Percentiles rank a stretch among this genome's conserved stretches.
Evolutionary conservation across 371 early-diverging fungal genomes (phyloP).

Genomic region (Dichotomocladium elegans): DNA sequence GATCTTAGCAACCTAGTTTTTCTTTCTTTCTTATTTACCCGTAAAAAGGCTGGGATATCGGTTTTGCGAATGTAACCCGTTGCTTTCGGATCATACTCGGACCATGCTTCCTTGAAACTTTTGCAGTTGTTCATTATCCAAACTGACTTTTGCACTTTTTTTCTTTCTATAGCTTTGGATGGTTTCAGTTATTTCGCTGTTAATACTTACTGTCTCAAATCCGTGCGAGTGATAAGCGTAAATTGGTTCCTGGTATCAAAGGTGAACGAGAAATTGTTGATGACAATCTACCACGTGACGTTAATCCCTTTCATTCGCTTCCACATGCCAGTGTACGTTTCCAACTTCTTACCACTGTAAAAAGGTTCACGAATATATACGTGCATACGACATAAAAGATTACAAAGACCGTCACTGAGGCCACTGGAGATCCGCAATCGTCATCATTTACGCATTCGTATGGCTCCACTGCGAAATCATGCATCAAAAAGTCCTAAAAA

Average conservation of each 20-base stretch:
- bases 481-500: slow-evolving; percentile 49
- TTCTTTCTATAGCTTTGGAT: not conserved
- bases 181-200: not conserved
- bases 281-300: slow-evolving; percentile 30
- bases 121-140: not conserved
- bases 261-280: slow-evolving; percentile 53
- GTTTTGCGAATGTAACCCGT: slow-evolving; percentile 44
- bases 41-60: slow-evolving; percentile 37
- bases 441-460: slow-evolving; percentile 37
- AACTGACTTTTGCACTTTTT: no score
- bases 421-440: slow-evolving; percentile 46
- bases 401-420: slow-evolving; percentile 38
- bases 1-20: not conserved
- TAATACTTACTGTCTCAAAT: slow-evolving; percentile 31
- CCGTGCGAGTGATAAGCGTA: slow-evolving; percentile 46
- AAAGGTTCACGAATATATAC: slow-evolving; percentile 50
- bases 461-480: slow-evolving; percentile 39
- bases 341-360: slow-evolving; percentile 39
- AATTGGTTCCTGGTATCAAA: slow-evolving; percentile 49
- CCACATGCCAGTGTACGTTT: no score
- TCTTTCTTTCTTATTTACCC: slow-evolving; percentile 11
- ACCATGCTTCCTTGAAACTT: slow-evolving; percentile 52
- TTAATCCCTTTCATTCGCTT: not conserved
- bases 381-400: slow-evolving; percentile 52
- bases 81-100: slow-evolving; percentile 40